Evolutionary conservation across 1,284 basidiomycete species (phyloP).

Genomic region (Leccinum subrobustum): DNA sequence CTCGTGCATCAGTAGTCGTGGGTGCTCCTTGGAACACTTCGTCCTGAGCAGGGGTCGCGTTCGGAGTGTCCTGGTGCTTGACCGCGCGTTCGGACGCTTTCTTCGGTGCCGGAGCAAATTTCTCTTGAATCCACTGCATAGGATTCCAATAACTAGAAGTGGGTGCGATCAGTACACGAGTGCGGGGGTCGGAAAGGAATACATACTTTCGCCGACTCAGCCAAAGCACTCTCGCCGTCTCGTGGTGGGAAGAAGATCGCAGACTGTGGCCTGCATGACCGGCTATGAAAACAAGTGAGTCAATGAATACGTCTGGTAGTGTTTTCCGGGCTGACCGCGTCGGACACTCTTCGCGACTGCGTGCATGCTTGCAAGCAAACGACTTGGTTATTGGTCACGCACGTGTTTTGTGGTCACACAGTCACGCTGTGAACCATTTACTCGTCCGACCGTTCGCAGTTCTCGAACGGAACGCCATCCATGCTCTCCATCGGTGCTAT

Average conservation of each 20-base stretch:
- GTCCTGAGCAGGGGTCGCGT: slow-evolving; percentile 17
- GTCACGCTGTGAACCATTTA: not conserved
- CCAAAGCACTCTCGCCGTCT: slow-evolving; percentile 33
- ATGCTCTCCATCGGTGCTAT: slow-evolving; percentile 61
- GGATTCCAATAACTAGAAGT: slow-evolving; percentile 47
- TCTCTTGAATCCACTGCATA: slow-evolving; percentile 62
- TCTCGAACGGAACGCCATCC: slow-evolving; percentile 12
- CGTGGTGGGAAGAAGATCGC: slow-evolving; percentile 15
- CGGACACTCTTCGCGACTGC: slow-evolving; percentile 11
- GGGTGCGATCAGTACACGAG: slow-evolving; percentile 3
- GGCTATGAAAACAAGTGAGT: slow-evolving; percentile 14
- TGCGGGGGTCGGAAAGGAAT: not conserved
- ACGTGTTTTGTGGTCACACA: not conserved
- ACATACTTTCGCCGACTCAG: slow-evolving; percentile 44
- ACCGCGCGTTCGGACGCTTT: slow-evolving; percentile 44
- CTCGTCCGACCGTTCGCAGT: not conserved
- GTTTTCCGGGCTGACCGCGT: slow-evolving; percentile 18
- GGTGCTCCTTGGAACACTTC: slow-evolving; percentile 22
- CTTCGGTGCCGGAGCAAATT: slow-evolving; percentile 44
- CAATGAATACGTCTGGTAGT: not conserved
- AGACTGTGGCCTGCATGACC: slow-evolving; percentile 6
- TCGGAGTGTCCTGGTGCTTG: slow-evolving; percentile 46
- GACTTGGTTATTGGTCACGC: slow-evolving; percentile 20
- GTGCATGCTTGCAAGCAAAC: slow-evolving; percentile 33
- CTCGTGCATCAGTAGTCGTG: slow-evolving; percentile 1